Evolutionary conservation across 805 yeast species (phyloP), one percentile per base, ranked within the genome.

Genomic region (Pichia nakasei): DNA sequence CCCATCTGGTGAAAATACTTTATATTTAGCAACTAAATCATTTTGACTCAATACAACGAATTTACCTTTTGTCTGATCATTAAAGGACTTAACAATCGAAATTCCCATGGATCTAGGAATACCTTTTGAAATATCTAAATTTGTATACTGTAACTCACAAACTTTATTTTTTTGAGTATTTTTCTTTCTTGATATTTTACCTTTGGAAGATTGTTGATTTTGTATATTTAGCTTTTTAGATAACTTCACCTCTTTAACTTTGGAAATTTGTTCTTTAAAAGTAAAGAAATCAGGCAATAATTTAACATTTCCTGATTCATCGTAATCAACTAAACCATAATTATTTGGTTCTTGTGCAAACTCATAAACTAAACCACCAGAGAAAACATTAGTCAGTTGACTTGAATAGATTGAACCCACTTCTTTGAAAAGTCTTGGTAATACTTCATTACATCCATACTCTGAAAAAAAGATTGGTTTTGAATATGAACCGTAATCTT

Each of bases 381-480:
- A 75, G 57, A 89, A 86, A 1, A 79, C 82, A 13, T 71, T 71
- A 22, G 78, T 67, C 97, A 89, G 88, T 36, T 76, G 76, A 9
- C 65, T 59, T 0, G 94, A 81, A 56, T 77, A 86, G 20, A 89
- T 66, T 3, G 85, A 69, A 18, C 68, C 69, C 22, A 87, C 75
- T 58, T 89, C 97, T 36, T 81, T 85, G 62, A 89, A 89, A 5
- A 63, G 52, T 48, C 97, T 73, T 2, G 97, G 97, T 22, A 68
- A 63, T 2, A 88, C 82, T 48, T 77, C 80, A 57, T 88, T 88
- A 63, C 97, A 88, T 6, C 97, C 97, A 64, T 78, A 87, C 67
- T 91, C 97, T 1, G 96, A 86, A 42, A 91, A 75, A 60, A 91
- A 84, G 0, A 91, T 75, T 1, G 97, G 97, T 44, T 79, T 75